These are phyloP conservation scores for Paraconiothyrium brasiliense DNA, from an alignment of 2,329 filamentous ascomycete species.

Conservation along the genomic window DNA sequence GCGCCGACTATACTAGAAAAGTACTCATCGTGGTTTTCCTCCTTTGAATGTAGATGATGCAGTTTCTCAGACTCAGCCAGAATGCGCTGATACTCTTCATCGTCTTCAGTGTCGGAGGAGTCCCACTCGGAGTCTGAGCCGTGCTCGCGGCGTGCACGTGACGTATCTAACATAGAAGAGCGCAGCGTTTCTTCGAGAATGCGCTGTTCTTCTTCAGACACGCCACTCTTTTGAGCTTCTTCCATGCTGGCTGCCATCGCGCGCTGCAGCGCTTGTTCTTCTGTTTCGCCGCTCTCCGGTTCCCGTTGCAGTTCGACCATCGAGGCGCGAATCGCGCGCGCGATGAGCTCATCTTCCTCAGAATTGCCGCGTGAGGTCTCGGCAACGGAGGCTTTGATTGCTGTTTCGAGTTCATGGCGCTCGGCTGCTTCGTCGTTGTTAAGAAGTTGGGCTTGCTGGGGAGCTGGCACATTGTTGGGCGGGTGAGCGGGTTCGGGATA, in stretches of 20 bases:
- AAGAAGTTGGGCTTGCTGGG: conserved; percentile 25
- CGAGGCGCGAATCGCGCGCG: conserved; percentile 77
- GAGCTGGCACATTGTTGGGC: conserved; percentile 19
- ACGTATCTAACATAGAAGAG: conserved; percentile 56
- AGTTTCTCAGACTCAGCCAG: conserved; percentile 47
- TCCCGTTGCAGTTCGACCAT: conserved; percentile 65
- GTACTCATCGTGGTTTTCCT: conserved; percentile 31
- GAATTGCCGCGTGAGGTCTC: conserved; percentile 75
- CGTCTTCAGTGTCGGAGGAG: conserved; percentile 41
- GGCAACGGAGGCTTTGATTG: conserved; percentile 70
- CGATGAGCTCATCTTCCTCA: conserved; percentile 75
- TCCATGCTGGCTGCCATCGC: conserved; percentile 62
- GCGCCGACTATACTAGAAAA: conserved; percentile 14
- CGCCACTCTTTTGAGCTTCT: conserved; percentile 50
- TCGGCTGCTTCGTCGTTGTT: conserved; percentile 50
- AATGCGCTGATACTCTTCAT: conserved; percentile 49
- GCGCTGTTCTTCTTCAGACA: conserved; percentile 48
- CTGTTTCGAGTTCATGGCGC: conserved; percentile 73
- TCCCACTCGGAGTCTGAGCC: conserved; percentile 41
- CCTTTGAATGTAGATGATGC: conserved; percentile 32
- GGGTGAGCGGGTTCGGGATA: conserved; percentile 32
- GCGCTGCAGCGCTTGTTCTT: conserved; percentile 58
- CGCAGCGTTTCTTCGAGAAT: conserved; percentile 57
- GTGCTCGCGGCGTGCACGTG: conserved; percentile 20
- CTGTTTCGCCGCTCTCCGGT: conserved; percentile 49